Percentiles rank a stretch among this genome's conserved stretches.
Conservation (phyloP, 2,329 filamentous ascomycete species). For the Fusarium sp. region DNA sequence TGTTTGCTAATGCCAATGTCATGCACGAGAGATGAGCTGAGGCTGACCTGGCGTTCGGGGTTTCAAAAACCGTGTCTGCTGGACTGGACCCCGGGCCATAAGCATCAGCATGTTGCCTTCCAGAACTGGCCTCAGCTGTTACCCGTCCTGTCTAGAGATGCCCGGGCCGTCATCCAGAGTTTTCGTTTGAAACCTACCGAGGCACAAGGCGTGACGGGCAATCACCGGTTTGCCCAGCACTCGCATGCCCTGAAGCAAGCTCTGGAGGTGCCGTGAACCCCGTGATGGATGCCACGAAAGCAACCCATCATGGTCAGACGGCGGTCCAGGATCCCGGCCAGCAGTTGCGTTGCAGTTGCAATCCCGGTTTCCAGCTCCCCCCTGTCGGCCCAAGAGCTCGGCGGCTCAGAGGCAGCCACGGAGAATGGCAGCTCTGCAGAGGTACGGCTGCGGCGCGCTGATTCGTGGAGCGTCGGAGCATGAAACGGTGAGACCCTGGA, state of each 20-base stretch:
- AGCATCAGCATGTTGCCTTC: slow-evolving; percentile 5
- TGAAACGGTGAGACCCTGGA: slow-evolving; percentile 45
- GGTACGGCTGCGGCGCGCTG: slow-evolving; percentile 23
- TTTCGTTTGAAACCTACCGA: slow-evolving; percentile 19
- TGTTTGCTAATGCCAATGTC: slow-evolving; percentile 11
- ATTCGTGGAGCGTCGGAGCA: slow-evolving; percentile 40
- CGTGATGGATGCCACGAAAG: slow-evolving; percentile 15
- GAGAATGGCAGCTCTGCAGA: slow-evolving; percentile 2
- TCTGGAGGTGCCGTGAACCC: not conserved
- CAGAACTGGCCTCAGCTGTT: not conserved
- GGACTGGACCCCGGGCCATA: slow-evolving; percentile 6
- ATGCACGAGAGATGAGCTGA: slow-evolving; percentile 36
- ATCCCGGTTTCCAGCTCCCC: not conserved
- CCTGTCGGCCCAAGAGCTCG: slow-evolving; percentile 4
- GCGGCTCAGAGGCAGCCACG: slow-evolving; percentile 7
- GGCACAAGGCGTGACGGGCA: slow-evolving; percentile 19
- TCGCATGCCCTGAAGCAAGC: slow-evolving; percentile 19
- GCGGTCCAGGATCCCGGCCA: not conserved
- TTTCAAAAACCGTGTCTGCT: slow-evolving; percentile 20
- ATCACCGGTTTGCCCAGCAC: slow-evolving; percentile 18
- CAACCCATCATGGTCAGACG: slow-evolving; percentile 15
- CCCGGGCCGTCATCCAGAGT: not conserved
- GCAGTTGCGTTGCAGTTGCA: slow-evolving; percentile 7
- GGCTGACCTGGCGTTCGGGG: slow-evolving; percentile 22
- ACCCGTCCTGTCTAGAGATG: not conserved